Conservation (phyloP, 169 alveolate genomes). For the Plasmodium gallinaceum region DNA sequence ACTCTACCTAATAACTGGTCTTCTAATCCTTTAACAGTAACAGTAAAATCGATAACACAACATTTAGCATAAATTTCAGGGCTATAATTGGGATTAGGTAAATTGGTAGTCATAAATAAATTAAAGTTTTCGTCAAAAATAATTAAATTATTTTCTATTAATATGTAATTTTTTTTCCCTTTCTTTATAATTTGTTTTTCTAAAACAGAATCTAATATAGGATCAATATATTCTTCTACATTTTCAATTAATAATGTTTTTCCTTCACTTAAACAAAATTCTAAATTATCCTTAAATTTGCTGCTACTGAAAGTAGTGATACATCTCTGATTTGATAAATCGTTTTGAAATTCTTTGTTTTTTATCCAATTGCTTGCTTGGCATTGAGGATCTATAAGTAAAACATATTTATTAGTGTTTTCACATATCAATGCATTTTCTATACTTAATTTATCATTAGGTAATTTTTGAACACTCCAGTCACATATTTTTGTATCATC, state of each 20-base stretch:
- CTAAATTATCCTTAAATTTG: constrained; percentile 94
- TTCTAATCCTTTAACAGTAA: constrained; percentile 94
- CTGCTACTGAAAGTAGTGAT: constrained; percentile 88
- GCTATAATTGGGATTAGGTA: constrained; percentile 96
- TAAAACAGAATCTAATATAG: constrained; percentile 95
- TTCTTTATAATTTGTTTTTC: constrained; percentile 94
- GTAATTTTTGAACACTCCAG: constrained; percentile 84
- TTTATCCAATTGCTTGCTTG: constrained; percentile 89
- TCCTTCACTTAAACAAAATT: constrained; percentile 94
- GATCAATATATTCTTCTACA: constrained; percentile 96
- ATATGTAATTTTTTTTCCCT: constrained; percentile 90
- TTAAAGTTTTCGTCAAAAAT: constrained; percentile 95
- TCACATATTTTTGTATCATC: constrained; percentile 79
- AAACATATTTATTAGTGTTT: constrained; percentile 84
- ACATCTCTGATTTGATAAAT: constrained; percentile 89
- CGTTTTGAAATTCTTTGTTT: constrained; percentile 80
- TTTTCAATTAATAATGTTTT: constrained; percentile 94
- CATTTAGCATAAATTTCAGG: constrained; percentile 98
- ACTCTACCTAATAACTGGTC: constrained; percentile 97
- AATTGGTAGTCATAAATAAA: constrained; percentile 95
- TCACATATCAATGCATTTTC: constrained; percentile 88
- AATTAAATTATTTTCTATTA: constrained; percentile 93
- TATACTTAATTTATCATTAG: constrained; percentile 86
- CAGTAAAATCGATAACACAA: constrained; percentile 97
- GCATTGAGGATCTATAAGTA: constrained; percentile 89